Base-by-base conservation (phyloP, 192 early-diverging fungal genomes). In the Coemansia sp. region DNA sequence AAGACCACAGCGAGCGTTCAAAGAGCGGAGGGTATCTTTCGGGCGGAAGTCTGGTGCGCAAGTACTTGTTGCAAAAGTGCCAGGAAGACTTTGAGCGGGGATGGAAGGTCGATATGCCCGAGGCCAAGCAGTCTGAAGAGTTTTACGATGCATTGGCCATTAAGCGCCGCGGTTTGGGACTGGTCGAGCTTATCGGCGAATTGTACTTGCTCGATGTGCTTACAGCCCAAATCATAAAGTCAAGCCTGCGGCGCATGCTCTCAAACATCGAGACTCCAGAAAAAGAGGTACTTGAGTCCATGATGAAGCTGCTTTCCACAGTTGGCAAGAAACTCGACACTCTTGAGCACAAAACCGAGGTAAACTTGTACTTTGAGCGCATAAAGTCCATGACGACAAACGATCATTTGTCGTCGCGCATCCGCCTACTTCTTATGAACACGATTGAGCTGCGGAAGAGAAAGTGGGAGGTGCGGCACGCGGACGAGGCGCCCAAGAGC, bases 151-250 rank as follows among this genome's bases (percentile, higher is more conserved):
- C 91, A 2, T 82, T 72, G 50, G 96, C 93, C 84, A 85, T 92
- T 47, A 97, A 98, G 88, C 90, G 95, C 59, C 88, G 91, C 14
- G 92, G 91, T 20, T 87, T 99, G 44, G 95, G 95, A 60, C 87
- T 97, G 69, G 89, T 93, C 10, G 78, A 84, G 38, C 95, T 98
- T 70, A 94, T 99, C 62, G 94, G 97, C 60, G 93, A 97, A 74
- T 85, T 99, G 37, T 99, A 92, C 87, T 90, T 92, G 68, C 72
- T 88, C 42, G 74, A 82, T 25, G 91, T 99, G 83, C 84, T 98
- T 64, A 91, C 93, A 2, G 89, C 93, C 58, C 89, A 91, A 78
- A 95, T 99, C 52, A 97, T 99, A 86, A 90, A 94, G 68, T 81
- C 85, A 59, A 97, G 97, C 73, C 78, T 99, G 59, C 78, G 81